Conservation (phyloP, 192 early-diverging fungal species). For the Pilaira anomala region DNA sequence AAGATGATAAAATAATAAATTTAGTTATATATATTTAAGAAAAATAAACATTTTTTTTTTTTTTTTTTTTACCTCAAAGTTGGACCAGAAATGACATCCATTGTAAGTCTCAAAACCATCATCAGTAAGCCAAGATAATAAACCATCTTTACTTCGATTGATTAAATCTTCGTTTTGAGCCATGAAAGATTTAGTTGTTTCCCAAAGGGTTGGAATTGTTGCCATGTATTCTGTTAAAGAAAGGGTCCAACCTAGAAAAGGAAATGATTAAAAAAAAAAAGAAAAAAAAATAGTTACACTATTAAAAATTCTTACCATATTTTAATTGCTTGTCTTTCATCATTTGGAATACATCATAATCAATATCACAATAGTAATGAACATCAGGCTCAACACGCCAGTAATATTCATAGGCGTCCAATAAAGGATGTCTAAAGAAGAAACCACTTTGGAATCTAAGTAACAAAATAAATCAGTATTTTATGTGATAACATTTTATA, state of each 20-base stretch:
- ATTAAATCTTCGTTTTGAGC: slow-evolving; percentile 40
- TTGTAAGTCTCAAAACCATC: slow-evolving; percentile 55
- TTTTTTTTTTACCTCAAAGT: slow-evolving; percentile 64
- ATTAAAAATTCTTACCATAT: slow-evolving; percentile 43
- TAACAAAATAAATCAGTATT: not conserved
- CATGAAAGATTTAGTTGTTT: slow-evolving; percentile 50
- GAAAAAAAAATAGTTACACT: no score
- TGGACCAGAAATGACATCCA: slow-evolving; percentile 75
- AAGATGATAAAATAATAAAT: slow-evolving; percentile 19
- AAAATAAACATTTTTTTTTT: slow-evolving; percentile 52
- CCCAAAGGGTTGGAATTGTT: slow-evolving; percentile 66
- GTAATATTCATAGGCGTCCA: slow-evolving; percentile 72
- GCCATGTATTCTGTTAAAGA: slow-evolving; percentile 53
- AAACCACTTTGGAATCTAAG: slow-evolving; percentile 67
- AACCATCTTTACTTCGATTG: slow-evolving; percentile 24
- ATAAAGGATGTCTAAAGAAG: slow-evolving; percentile 70
- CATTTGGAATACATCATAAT: slow-evolving; percentile 68
- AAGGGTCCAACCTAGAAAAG: slow-evolving; percentile 48
- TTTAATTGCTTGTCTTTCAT: slow-evolving; percentile 66
- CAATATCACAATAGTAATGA: slow-evolving; percentile 67
- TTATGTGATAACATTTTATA: not conserved
- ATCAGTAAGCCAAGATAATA: slow-evolving; percentile 50
- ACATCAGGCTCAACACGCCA: slow-evolving; percentile 77
- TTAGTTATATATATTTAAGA: slow-evolving; percentile 73
- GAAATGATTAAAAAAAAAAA: no score